Evolutionary conservation across 495 filamentous ascomycete species (phyloP).

Genomic region (Pyronema domesticum): DNA sequence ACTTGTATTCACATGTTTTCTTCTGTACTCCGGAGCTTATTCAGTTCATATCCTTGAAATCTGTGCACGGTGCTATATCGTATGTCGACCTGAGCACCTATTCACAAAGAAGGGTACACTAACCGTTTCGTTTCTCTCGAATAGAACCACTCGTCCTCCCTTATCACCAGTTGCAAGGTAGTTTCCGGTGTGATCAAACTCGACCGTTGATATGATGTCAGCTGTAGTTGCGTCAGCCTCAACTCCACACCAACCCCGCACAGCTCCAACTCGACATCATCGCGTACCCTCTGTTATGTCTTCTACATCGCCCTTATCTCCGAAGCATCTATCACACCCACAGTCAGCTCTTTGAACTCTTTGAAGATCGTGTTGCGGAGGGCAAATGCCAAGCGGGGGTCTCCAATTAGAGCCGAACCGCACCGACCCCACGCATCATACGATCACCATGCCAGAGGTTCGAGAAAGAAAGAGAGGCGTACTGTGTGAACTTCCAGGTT

Average conservation of each 20-base stretch:
- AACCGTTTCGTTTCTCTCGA: slow-evolving; percentile 95
- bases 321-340: slow-evolving; percentile 62
- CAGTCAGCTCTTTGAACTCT: background rate
- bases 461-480: slow-evolving; percentile 28
- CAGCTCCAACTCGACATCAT: background rate
- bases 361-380: background rate
- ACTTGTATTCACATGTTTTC: slow-evolving; percentile 99
- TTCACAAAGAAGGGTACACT: slow-evolving; percentile 22
- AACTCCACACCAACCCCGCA: background rate
- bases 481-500: slow-evolving; percentile 99
- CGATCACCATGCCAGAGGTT: slow-evolving; percentile 12
- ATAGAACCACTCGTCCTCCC: slow-evolving; percentile 86
- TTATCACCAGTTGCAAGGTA: slow-evolving; percentile 97
- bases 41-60: background rate
- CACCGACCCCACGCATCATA: background rate
- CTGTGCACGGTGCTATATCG: too few species aligned
- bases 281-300: slow-evolving; percentile 92
- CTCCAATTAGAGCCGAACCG: background rate
- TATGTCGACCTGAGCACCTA: background rate
- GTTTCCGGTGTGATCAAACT: slow-evolving; percentile 97
- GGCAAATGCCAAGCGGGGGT: background rate
- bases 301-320: slow-evolving; percentile 98
- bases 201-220: slow-evolving; percentile 98
- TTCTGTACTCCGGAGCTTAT: slow-evolving; percentile 39
- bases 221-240: slow-evolving; percentile 33